A percentile compares a stretch with the other conserved stretches of the same genome.
Conservation (phyloP, 306 rosid species). For the Vigna nakashimae region DNA sequence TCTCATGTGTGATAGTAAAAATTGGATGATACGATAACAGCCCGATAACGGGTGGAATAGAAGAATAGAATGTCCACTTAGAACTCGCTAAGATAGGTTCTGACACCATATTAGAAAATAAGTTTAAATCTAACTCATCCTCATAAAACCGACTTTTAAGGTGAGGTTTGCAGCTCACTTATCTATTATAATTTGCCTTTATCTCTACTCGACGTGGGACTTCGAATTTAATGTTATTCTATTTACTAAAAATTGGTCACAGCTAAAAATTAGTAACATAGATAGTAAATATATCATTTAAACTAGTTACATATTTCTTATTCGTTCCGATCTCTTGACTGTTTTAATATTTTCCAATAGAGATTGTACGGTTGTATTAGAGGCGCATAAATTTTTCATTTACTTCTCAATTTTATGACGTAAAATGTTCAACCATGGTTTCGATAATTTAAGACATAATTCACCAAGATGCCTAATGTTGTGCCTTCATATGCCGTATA, state of each 20-base stretch:
- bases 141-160: too few relatives aligned
- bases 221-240: background rate
- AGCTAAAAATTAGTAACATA: background rate
- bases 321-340: background rate
- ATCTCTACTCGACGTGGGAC: too few relatives aligned
- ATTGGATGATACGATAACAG: too few relatives aligned
- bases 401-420: conserved; percentile 6
- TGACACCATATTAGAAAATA: too few relatives aligned
- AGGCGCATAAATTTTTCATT: background rate
- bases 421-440: background rate
- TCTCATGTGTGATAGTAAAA: too few relatives aligned
- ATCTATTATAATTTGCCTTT: too few relatives aligned
- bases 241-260: too few relatives aligned
- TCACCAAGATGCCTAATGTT: background rate
- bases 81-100: too few relatives aligned
- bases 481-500: background rate
- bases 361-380: background rate
- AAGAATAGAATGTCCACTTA: too few relatives aligned
- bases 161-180: too few relatives aligned
- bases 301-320: background rate
- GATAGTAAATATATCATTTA: background rate
- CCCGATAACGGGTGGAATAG: too few relatives aligned
- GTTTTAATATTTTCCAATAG: background rate
- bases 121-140: too few relatives aligned
- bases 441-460: background rate